phyloP scores from a whole-genome alignment of 371 early-diverging fungal genomes.

The Lichtheimia ornata region DNA sequence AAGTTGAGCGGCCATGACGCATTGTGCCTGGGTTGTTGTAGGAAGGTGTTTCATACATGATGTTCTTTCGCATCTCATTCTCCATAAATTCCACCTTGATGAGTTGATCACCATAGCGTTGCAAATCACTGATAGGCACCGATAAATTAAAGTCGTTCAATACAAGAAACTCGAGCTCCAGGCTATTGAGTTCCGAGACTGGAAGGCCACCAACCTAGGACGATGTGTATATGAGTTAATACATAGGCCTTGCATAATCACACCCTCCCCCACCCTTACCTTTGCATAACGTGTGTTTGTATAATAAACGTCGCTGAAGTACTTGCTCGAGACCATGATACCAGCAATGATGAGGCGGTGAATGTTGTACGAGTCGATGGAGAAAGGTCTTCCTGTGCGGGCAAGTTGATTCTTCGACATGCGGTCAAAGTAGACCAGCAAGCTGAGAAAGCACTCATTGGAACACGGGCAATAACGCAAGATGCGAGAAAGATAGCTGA shows the following conservation, averaged over 20 bases:
- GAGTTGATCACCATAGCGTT: slow-evolving; percentile 52
- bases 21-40: slow-evolving; percentile 9
- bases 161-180: slow-evolving; percentile 77
- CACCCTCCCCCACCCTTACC: slow-evolving; percentile 22
- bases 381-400: slow-evolving; percentile 16
- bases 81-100: slow-evolving; percentile 41
- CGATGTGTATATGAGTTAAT: background rate
- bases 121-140: slow-evolving; percentile 44
- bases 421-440: slow-evolving; percentile 76
- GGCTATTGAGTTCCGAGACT: slow-evolving; percentile 74
- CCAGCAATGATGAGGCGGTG: slow-evolving; percentile 78
- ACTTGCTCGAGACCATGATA: slow-evolving; percentile 72
- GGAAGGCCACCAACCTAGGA: slow-evolving; percentile 74
- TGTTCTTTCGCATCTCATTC: slow-evolving; percentile 30
- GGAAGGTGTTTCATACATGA: slow-evolving; percentile 15
- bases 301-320: slow-evolving; percentile 79
- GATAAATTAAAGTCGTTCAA: slow-evolving; percentile 69
- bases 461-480: slow-evolving; percentile 82
- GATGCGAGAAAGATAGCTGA: slow-evolving; percentile 71
- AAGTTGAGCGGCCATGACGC: slow-evolving; percentile 41
- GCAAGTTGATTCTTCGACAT: slow-evolving; percentile 63
- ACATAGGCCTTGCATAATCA: too few relatives aligned
- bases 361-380: slow-evolving; percentile 77
- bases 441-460: slow-evolving; percentile 75
- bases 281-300: slow-evolving; percentile 80